Evolutionary conservation across 2,329 filamentous ascomycete species (phyloP).

Genomic region (Fusarium dlaminii): DNA sequence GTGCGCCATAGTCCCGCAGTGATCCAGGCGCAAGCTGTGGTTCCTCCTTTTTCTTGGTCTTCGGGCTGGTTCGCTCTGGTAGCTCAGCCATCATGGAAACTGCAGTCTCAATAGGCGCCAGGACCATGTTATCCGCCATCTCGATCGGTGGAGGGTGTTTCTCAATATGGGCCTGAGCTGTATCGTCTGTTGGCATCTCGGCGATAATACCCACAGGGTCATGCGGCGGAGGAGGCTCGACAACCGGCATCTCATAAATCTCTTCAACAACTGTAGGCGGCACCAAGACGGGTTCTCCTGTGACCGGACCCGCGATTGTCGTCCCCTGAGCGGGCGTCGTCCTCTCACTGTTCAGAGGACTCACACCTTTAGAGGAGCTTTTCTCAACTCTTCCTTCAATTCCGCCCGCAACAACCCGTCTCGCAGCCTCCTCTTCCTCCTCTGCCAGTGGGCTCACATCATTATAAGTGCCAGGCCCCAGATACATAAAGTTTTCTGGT

Average conservation of each 20-base stretch:
- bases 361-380: constrained; percentile 40
- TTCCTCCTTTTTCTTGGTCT: constrained; percentile 40
- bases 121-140: constrained; percentile 52
- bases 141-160: constrained; percentile 57
- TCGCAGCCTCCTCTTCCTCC: constrained; percentile 51
- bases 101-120: constrained; percentile 50
- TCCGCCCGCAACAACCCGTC: constrained; percentile 39
- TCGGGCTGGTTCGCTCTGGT: constrained; percentile 46
- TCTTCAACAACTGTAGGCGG: constrained; percentile 40
- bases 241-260: constrained; percentile 46
- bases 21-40: constrained; percentile 29
- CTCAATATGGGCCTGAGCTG: constrained; percentile 53
- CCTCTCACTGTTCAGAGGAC: constrained; percentile 42
- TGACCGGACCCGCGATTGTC: constrained; percentile 6
- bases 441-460: constrained; percentile 57
- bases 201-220: constrained; percentile 57
- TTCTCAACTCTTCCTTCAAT: constrained; percentile 32
- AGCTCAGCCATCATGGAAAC: constrained; percentile 50
- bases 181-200: constrained; percentile 59
- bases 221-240: constrained; percentile 39
- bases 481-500: constrained; percentile 63
- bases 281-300: constrained; percentile 22
- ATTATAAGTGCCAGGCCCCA: constrained; percentile 57
- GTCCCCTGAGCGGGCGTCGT: constrained; percentile 44
- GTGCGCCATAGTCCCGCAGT: constrained; percentile 5